Evolutionary conservation across 2,329 filamentous ascomycete species (phyloP).

Genomic region (Colletotrichum sojae): DNA sequence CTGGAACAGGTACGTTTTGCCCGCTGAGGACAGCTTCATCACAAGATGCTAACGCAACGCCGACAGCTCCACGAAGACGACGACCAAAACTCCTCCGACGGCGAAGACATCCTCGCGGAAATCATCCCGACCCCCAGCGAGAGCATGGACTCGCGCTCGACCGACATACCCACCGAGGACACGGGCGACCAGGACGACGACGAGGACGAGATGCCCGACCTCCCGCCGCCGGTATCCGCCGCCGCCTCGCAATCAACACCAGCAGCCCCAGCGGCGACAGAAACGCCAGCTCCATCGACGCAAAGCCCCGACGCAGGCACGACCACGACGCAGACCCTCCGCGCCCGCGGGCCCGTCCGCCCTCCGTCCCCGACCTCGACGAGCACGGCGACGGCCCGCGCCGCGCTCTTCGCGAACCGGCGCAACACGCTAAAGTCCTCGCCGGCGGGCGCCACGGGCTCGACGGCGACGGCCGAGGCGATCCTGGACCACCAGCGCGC

Average conservation of each 20-base stretch:
- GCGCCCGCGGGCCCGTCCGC: conserved; percentile 48
- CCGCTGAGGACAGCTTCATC: not conserved
- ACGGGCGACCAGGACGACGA: conserved; percentile 37
- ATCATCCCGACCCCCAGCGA: conserved; percentile 70
- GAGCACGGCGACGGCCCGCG: conserved; percentile 55
- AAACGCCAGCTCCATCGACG: not conserved
- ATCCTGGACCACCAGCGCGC: conserved; percentile 82
- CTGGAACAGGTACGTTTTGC: conserved; percentile 70
- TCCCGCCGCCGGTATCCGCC: conserved; percentile 20
- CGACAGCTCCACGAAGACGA: conserved; percentile 52
- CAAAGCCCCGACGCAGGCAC: conserved; percentile 7
- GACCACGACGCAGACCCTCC: conserved; percentile 46
- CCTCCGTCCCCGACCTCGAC: conserved; percentile 42
- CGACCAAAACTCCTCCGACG: conserved; percentile 64
- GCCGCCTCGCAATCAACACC: conserved; percentile 5
- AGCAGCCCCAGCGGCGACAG: not conserved
- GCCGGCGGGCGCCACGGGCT: conserved; percentile 51
- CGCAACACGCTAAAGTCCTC: conserved; percentile 43
- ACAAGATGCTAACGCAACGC: conserved; percentile 50
- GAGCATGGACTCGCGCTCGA: conserved; percentile 58
- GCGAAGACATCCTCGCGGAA: conserved; percentile 69
- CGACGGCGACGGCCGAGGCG: conserved; percentile 74
- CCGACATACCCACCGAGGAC: conserved; percentile 42
- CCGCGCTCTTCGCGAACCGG: conserved; percentile 59
- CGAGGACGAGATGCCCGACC: conserved; percentile 25